A percentile compares a stretch with the other conserved stretches of the same genome.
These are phyloP conservation scores for Daldinia caldariorum DNA, from an alignment of 495 filamentous ascomycete genomes.

Conservation along the genomic window DNA sequence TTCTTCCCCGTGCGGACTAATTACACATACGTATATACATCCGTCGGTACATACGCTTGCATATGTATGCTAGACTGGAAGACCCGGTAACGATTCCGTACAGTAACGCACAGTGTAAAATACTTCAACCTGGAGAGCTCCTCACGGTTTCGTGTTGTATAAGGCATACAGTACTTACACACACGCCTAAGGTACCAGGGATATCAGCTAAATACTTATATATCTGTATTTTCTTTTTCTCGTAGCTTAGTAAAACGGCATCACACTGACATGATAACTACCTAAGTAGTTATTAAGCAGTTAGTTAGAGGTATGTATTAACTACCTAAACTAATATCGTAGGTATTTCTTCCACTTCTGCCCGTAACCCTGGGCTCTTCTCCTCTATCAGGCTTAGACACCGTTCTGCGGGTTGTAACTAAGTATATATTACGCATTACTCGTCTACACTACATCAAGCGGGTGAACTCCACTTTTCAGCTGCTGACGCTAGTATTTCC, in stretches of 20 bases:
- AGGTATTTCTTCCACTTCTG: background rate
- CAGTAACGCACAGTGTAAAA: conserved; percentile 37
- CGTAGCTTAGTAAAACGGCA: conserved; percentile 1
- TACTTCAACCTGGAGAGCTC: conserved; percentile 14
- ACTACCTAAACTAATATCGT: too few species aligned
- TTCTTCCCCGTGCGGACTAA: conserved; percentile 36
- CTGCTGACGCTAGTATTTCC: conserved; percentile 43
- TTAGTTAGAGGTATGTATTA: too few species aligned
- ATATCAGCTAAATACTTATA: conserved; percentile 14
- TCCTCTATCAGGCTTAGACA: conserved; percentile 10
- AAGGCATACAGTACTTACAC: conserved; percentile 25
- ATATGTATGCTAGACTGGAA: conserved; percentile 25
- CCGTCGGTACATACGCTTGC: conserved; percentile 27
- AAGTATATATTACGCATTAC: conserved; percentile 25
- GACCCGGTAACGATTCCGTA: conserved; percentile 36
- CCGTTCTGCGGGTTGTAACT: conserved; percentile 6
- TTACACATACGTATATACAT: conserved; percentile 17
- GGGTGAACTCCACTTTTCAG: conserved; percentile 41
- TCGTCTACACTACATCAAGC: conserved; percentile 20
- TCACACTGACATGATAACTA: background rate
- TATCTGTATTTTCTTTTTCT: conserved; percentile 10
- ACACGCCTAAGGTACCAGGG: too few species aligned
- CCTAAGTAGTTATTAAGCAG: too few species aligned
- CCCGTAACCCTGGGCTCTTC: background rate
- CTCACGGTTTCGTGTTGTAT: conserved; percentile 17